Base-by-base conservation (phyloP, 257 asterid genomes). In the Fraxinus anomala region DNA sequence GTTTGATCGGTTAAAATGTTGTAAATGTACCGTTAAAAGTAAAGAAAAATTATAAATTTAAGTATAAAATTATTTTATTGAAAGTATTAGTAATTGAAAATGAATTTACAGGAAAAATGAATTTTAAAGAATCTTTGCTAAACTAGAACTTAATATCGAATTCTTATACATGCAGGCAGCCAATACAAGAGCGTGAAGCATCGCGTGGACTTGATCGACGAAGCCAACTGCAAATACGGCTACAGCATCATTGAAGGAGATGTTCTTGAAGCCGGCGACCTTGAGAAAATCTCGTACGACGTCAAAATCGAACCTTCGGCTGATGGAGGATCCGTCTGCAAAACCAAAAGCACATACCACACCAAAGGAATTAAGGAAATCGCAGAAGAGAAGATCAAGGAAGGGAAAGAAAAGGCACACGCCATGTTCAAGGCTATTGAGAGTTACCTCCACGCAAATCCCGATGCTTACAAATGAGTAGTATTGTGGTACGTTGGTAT, bases 191-290 rank as follows among this genome's bases (percentile, higher is more conserved):
- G 66, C 42, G 74, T 79, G 83, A 90, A 87, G 81, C 92, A 90
- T 7, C 75, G 77, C 5, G 84, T 90, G 2, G 90, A 83, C 6
- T 83, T 28, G 1, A 9, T 90, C 23, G 92, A 90, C 70, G 87
- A 87, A 75, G 80, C 78, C 28, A 87, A 84, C 17, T 79, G 72
- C 61, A 65, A 73, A 2, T 82, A 71, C 85, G 85, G 77, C 9
- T 89, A 88, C 86, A 79, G 51, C 5, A 59, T 90, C 70, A 77
- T 85, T 9, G 91, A 88, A 69, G 95, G 92, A 17, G 91, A 90
- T 70, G 85, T 73, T 1, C 74, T 88, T 11, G 59, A 63, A 63
- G 69, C 17, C 23, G 89, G 59, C 31, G 83, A 70, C 39, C 77
- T 90, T 0, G 94, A 90, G 51, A 79, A 84, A 5, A 82, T 88